These are phyloP conservation scores for Metarhizium rileyi DNA, from an alignment of 2,329 filamentous ascomycete species.

Conservation along the genomic window DNA sequence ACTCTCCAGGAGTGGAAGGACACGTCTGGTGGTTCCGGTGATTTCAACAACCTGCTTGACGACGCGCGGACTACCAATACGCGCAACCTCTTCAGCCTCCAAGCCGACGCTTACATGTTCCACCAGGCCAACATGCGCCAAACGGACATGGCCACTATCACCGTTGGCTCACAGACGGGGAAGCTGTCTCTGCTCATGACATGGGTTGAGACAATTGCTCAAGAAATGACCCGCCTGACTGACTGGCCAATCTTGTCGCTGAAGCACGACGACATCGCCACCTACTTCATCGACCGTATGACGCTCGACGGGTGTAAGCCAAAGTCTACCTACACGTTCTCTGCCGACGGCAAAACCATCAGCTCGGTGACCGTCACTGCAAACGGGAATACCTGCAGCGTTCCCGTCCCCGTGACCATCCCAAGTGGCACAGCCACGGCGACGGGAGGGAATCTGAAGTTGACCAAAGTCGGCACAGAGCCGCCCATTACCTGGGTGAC, in stretches of 20 bases:
- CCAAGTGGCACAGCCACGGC: constrained; percentile 21
- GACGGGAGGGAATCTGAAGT: constrained; percentile 28
- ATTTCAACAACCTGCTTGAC: constrained; percentile 40
- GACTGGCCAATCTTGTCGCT: constrained; percentile 16
- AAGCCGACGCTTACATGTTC: constrained; percentile 49
- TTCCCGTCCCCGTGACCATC: constrained; percentile 44
- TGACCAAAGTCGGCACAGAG: constrained; percentile 45
- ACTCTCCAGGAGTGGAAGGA: constrained; percentile 51
- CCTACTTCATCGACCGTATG: constrained; percentile 41
- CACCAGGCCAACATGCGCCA: constrained; percentile 53
- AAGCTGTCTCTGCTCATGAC: constrained; percentile 44
- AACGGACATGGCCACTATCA: constrained; percentile 34
- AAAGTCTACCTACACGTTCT: constrained; percentile 34
- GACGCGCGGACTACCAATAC: constrained; percentile 43
- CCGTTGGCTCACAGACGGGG: constrained; percentile 35
- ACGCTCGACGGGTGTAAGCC: constrained; percentile 42
- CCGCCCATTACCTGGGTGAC: constrained; percentile 40
- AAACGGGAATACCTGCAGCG: constrained; percentile 38
- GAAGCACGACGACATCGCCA: constrained; percentile 36
- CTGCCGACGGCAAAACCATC: constrained; percentile 32
- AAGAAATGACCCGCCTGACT: constrained; percentile 41
- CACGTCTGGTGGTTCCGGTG: constrained; percentile 44
- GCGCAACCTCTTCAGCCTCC: constrained; percentile 45
- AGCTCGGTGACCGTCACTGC: constrained; percentile 39
- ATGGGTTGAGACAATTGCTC: constrained; percentile 44